Evolutionary conservation across 495 filamentous ascomycete species (phyloP), one percentile per base, ranked within the genome.

Genomic region (Aspergillus funiculosus): DNA sequence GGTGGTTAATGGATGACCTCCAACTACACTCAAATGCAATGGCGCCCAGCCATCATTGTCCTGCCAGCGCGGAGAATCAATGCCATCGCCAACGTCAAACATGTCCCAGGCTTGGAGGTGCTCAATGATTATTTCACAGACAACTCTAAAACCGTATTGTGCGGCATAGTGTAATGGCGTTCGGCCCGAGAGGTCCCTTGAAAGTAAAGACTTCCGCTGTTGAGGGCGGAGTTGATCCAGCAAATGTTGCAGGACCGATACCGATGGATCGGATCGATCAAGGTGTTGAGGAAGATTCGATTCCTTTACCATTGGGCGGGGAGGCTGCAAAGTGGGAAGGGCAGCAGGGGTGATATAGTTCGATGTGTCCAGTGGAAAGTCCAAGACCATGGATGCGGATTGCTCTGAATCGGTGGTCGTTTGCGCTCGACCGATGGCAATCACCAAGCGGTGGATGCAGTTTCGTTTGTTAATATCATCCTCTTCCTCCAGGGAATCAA

Each of bases 391-490:
- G 14, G 67, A 61, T 4, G 64, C 62, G 32, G 63, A 58, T 6
- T 58, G 41, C 46, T 76, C 70, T 15, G 69, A 67, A 13, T 74
- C 75, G 13, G 72, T 72, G 5, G 74, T 76, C 0, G 80, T 75
- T 62, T 89, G 87, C 7, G 81, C 78, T 14, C 89, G 78, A 26
- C 89, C 91, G 54, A 95, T 90, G 7, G 85, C 80, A 49, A 96
- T 94, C 32, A 97, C 82, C 6, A 96, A 72, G 11, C 92, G 81
- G 59, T 98, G 92, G 17, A 98, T 78, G 55, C 88, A 90, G 57
- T 95, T 98, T 7, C 91, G 86, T 53, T 83, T 82, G 62, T 96
- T 94, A 51, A 97, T 86, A 63, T 96, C 92, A 55, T 91, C 84
- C 2, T 86, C 79, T 54, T 95, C 89, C 36, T 94, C 81, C 2